Base-by-base conservation (phyloP, 805 yeast genomes). In the Zygosaccharomyces pseudorouxii region DNA sequence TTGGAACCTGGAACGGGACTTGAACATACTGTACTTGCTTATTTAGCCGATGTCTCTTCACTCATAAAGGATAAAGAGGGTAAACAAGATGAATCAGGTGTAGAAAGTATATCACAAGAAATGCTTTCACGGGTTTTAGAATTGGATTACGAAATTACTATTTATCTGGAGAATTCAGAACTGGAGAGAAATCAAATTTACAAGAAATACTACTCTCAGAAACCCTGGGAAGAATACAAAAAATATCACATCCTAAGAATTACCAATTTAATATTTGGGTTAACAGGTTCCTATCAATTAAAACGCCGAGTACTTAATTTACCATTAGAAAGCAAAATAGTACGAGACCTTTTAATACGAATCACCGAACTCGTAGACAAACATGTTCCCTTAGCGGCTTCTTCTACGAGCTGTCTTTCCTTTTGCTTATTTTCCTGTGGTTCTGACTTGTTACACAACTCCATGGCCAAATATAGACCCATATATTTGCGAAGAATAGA, bases 1-100 rank as follows among this genome's bases (percentile, higher is more conserved):
- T 78, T 84, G 44, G 89, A 84, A 60, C 77, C 75, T 48, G 69
- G 82, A 42, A 68, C 78, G 44, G 93, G 93, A 0, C 78, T 86
- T 59, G 89, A 86, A 54, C 70, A 81, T 10, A 72, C 72, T 51
- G 73, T 84, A 48, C 67, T 86, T 18, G 83, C 86, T 0, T 71
- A 75, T 28, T 78, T 79, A 52, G 73, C 83, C 18, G 74, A 78
- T 38, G 72, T 82, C 8, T 64, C 74, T 10, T 56, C 63, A 41
- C 52, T 79, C 39, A 71, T 76, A 20, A 65, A 72, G 42, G 55
- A 63, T 42, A 49, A 62, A 16, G 52, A 63, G 52, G 18, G 33
- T n/a, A 16, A 55, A 42, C 47, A 46, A n/a, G 55, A 49, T 28
- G 45, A 50, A 3, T 36, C 37, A 3, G 23, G 42, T 8, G 2